Evolutionary conservation across 1,139 yeast genomes (phyloP), one percentile per base, ranked within the genome.

Genomic region (Hyphopichia pseudoburtonii): DNA sequence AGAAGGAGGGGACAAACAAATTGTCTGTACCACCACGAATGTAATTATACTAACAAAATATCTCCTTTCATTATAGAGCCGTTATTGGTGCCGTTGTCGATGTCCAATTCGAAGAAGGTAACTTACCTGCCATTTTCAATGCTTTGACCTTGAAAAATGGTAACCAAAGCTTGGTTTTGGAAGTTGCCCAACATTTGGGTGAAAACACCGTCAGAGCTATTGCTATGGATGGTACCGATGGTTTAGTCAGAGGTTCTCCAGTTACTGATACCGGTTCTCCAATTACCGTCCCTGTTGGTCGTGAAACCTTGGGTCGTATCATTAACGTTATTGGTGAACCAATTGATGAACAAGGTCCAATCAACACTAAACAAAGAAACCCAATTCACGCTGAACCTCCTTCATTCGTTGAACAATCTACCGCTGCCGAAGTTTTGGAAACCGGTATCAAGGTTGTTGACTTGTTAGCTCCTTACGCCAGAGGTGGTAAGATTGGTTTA

Each of bases 401-500:
- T 53, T 47, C 86, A 47, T 92, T 92, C 70, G 87, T 84, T 59
- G 97, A 92, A 66, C 98, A 92, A 79, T 88, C 97, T 52, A 92
- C 98, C 59, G 76, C 83, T 55, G 97, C 98, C 53, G 97, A 92
- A 80, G 90, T 92, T 63, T 83, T 92, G 69, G 98, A 90, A 79
- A 92, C 98, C 52, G 98, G 98, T 87, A 92, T 92, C 70, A 92
- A 92, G 84, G 98, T 92, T 73, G 98, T 92, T 77, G 98, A 92
- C 71, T 82, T 92, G 69, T 84, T 92, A 60, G 98, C 98, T 57
- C 98, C 98, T 59, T 92, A 92, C 80, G 98, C 98, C 69, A 90
- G 97, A 86, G 98, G 98, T 86, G 98, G 98, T 87, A 92, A 92
- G 85, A 92, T 92, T 87, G 98, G 98, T 83, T 84, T 92, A 68